Base-by-base conservation (phyloP, 768 basidiomycete genomes). In the Leccinum variicolor region DNA sequence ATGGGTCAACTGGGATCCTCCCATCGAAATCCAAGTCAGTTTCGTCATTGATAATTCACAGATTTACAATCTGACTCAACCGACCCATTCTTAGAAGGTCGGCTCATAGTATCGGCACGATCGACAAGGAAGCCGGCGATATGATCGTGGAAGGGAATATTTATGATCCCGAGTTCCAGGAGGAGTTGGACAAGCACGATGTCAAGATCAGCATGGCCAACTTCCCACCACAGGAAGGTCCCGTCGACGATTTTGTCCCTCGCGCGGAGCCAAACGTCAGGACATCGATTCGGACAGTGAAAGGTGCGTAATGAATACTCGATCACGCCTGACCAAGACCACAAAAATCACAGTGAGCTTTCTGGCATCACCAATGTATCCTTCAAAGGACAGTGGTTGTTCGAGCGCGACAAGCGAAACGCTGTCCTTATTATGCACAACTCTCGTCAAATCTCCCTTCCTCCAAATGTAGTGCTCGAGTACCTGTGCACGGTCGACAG, bases 1-100 rank as follows among this genome's bases (percentile, higher is more conserved):
- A 58, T 75, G 69, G 70, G 72, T 74, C 26, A 76, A 69, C 49
- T 75, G 75, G 74, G 72, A 76, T 52, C 72, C 74, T 0, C 67
- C 66, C 11, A 59, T 60, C 28, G 54, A 54, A 19, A 64, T 75
- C 48, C 53, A 62, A 55, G 73, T 72, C 41, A 26, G 69, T 61
- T 15, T 54, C 39, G 13, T 39, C 39, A 3, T 19, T 3, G 3
- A 31, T 14, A 29, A 49, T 3, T 28, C 15, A 6, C 28, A 14
- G 36, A 46, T 49, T 43, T 10, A 4, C n/a, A 21, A 3, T 23
- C 31, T 56, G 23, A 64, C 36, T 39, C 15, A 41, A 39, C 5
- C 9, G n/a, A 36, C 46, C 6, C 2, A 7, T 13, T 23, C 9
- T 49, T 28, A 28, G 28, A 28, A 75, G 75, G 71, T 76, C 23